These are phyloP conservation scores for Westerdykella sp. DNA, from an alignment of 2,329 filamentous ascomycete genomes.

Conservation along the genomic window DNA sequence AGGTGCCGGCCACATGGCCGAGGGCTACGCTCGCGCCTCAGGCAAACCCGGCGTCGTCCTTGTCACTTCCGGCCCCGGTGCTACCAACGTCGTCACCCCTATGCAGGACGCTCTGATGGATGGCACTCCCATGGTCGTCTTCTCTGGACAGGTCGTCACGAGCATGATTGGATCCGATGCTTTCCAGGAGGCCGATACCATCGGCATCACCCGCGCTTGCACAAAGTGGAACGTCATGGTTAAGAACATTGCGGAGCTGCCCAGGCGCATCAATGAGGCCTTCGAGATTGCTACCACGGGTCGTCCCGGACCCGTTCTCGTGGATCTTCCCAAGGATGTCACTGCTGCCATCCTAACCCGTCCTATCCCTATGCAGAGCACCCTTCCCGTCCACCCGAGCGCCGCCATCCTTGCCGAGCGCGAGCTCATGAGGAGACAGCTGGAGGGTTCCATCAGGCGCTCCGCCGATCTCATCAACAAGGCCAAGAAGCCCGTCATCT, in stretches of 20 bases:
- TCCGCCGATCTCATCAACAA: constrained; percentile 79
- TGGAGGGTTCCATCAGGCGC: constrained; percentile 65
- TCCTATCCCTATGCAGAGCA: constrained; percentile 72
- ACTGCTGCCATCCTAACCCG: constrained; percentile 77
- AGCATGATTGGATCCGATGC: constrained; percentile 88
- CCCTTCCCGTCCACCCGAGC: constrained; percentile 72
- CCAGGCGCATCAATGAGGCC: constrained; percentile 90
- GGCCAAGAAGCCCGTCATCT: constrained; percentile 90
- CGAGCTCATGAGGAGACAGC: constrained; percentile 64
- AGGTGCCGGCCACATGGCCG: constrained; percentile 96
- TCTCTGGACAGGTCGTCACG: constrained; percentile 87
- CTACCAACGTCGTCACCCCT: constrained; percentile 92
- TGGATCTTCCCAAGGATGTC: constrained; percentile 94
- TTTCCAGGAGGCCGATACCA: constrained; percentile 92
- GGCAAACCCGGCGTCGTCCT: constrained; percentile 93
- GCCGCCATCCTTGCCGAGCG: constrained; percentile 78
- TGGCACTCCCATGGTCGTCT: constrained; percentile 92
- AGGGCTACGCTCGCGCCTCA: constrained; percentile 90
- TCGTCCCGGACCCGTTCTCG: constrained; percentile 86
- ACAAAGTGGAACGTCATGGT: constrained; percentile 99
- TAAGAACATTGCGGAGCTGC: constrained; percentile 88
- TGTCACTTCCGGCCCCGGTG: constrained; percentile 92
- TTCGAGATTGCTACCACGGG: constrained; percentile 97
- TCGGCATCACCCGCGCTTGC: constrained; percentile 89
- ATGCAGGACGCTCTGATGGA: constrained; percentile 96